These are phyloP conservation scores for Globisporangium lucens DNA, from an alignment of 352 stramenopile genomes.

Conservation along the genomic window DNA sequence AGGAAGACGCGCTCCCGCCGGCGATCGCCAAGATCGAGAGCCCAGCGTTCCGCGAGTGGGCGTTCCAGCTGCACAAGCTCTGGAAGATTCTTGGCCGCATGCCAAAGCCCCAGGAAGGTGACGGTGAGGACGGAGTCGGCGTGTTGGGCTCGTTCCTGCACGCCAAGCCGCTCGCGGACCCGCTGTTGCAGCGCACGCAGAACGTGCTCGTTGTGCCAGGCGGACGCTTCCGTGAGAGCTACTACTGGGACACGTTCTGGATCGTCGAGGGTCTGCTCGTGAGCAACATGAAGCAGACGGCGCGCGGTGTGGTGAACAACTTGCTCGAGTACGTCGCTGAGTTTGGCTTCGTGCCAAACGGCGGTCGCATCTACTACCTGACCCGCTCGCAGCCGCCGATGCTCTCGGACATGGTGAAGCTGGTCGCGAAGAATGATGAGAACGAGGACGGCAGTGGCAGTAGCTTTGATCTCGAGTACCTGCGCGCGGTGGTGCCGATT, in stretches of 20 bases:
- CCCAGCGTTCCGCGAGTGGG: slow-evolving; percentile 30
- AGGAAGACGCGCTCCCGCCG: slow-evolving; percentile 21
- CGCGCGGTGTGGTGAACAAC: slow-evolving; percentile 78
- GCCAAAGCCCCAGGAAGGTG: slow-evolving; percentile 19
- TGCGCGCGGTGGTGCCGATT: slow-evolving; percentile 46
- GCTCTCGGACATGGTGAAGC: slow-evolving; percentile 81
- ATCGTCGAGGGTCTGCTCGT: slow-evolving; percentile 86
- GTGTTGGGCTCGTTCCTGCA: slow-evolving; percentile 56
- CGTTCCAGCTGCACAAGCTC: slow-evolving; percentile 60
- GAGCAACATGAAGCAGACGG: slow-evolving; percentile 75
- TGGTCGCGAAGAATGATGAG: slow-evolving; percentile 46
- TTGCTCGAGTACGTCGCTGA: slow-evolving; percentile 81
- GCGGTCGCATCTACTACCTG: slow-evolving; percentile 88
- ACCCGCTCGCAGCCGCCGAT: slow-evolving; percentile 87
- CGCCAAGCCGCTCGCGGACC: slow-evolving; percentile 33
- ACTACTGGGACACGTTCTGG: slow-evolving; percentile 94
- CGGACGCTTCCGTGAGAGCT: slow-evolving; percentile 89
- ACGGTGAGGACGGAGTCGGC: slow-evolving; percentile 12
- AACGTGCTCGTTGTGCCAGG: slow-evolving; percentile 85
- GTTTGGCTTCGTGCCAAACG: slow-evolving; percentile 89
- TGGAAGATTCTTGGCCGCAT: slow-evolving; percentile 71
- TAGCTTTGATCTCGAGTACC: slow-evolving; percentile 27
- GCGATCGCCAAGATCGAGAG: slow-evolving; percentile 26
- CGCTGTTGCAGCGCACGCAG: slow-evolving; percentile 29
- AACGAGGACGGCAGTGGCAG: slow-evolving; percentile 39